Base-by-base conservation (phyloP, 352 stramenopile species). In the Phytophthora citrophthora region DNA sequence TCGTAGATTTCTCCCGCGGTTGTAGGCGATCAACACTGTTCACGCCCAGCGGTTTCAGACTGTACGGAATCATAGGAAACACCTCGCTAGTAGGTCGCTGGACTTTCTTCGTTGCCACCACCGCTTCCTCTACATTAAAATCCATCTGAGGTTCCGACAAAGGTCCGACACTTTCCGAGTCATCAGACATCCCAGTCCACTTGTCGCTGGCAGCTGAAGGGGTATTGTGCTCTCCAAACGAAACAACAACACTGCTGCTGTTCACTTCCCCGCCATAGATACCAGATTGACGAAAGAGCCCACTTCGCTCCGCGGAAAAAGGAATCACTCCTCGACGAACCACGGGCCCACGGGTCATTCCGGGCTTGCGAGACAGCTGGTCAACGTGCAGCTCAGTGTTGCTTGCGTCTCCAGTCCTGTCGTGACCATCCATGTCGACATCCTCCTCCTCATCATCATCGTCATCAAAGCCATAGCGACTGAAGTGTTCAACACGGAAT, bases 401-500 rank as follows among this genome's bases (percentile, higher is more conserved):
- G 9, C 12, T 49, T 27, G 39, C 49, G 18, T 68, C 45, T n/a
- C 48, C 38, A 13, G 34, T 8, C 34, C 16, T 63, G n/a, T 61
- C 31, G n/a, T 59, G 61, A n/a, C 24, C 73, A 59, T 67, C 60
- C 64, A 83, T 76, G 20, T 78, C 64, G 46, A 80, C 39, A 62
- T 90, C 79, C 2, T 88, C 84, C 58, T 90, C 79, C 2, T 88
- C 84, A 18, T 92, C 85, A 23, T 92, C 85, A 36, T 90, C 77
- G 52, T 89, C 79, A 41, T 83, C 72, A 50, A 95, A 85, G 4
- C 83, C 87, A 47, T 95, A 95, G 31, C 87, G 87, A 64, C 83
- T 93, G 40, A 95, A 95, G 48, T 95, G 87, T 55, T 95, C 86
- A 15, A 94, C 87, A 27, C 86, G 82, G 64, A 95, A 95, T 24